Evolutionary conservation across 2,329 filamentous ascomycete species (phyloP), one percentile per base, ranked within the genome.

Genomic region (Seiridium cupressi): DNA sequence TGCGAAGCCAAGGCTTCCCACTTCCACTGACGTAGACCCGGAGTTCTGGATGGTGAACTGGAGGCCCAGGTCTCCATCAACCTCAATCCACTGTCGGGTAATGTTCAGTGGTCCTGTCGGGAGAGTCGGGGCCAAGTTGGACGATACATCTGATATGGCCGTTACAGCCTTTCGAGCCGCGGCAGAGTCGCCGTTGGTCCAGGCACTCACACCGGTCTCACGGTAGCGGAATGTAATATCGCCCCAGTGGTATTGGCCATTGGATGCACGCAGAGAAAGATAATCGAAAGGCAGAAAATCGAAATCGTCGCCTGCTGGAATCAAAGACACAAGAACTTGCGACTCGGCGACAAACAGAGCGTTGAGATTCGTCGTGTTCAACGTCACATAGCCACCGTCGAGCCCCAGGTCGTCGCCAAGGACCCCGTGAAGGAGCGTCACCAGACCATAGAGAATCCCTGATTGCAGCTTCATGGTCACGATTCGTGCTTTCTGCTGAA

Each of bases 1-100:
- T 0, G 84, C 84, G 55, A 88, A 80, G 0, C 84, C 85, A 1
- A 87, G 73, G 53, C 80, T 80, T 1, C 85, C 85, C 4, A 88
- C 70, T 60, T 87, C 84, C 3, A 87, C 59, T 0, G 72, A 61
- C 0, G 67, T 62, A 0, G 65, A 63, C 0, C 69, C 79, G 0
- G 69, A 70, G 61, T 86, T 87, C 8, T 72, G 74, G 26, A 86
- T 64, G 2, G 77, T 84, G 67, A 86, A 81, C 13, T 75, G 75
- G 3, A 88, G 71, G 5, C 76, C 80, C 2, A 87, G 67, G 60
- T 85, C 82, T 1, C 77, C 78, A 0, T 75, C 71, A 0, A 79
- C 68, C 2, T 80, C 72, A 1, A 81, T 65, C 84, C 84, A 87
- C 62, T 79, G 74, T 44, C 84, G 76, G 0, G 78, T 81, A 10